Conservation (phyloP, 1,284 basidiomycete genomes). For the Ustilago cynodontis region DNA sequence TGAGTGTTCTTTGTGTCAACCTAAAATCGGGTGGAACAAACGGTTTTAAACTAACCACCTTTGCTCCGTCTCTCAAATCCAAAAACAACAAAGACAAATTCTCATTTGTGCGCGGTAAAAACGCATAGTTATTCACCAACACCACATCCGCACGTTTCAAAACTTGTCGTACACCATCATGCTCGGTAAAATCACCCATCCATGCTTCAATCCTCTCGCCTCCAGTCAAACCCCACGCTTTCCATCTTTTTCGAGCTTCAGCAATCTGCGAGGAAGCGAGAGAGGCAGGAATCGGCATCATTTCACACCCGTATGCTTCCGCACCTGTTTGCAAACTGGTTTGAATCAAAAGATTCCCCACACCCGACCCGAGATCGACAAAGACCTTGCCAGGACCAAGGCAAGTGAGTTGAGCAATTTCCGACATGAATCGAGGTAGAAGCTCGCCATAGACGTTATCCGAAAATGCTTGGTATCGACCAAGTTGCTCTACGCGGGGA, state of each 20-base stretch:
- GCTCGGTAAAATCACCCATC: conserved; percentile 73
- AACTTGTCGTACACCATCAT: conserved; percentile 66
- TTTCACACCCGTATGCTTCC: conserved; percentile 73
- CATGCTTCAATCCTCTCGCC: conserved; percentile 70
- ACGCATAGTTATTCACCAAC: conserved; percentile 74
- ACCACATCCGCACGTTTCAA: conserved; percentile 73
- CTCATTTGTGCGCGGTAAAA: conserved; percentile 73
- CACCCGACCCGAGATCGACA: conserved; percentile 75
- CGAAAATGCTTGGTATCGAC: conserved; percentile 71
- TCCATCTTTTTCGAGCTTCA: conserved; percentile 73
- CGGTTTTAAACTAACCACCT: conserved; percentile 74
- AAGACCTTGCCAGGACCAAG: conserved; percentile 70
- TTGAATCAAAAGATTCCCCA: conserved; percentile 74
- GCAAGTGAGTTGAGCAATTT: conserved; percentile 68
- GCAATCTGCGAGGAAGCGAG: conserved; percentile 72
- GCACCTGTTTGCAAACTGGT: conserved; percentile 74
- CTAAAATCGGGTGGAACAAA: conserved; percentile 73
- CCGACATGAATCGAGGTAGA: conserved; percentile 70
- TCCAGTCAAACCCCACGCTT: conserved; percentile 73
- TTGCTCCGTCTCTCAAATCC: conserved; percentile 73
- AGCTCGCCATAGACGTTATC: conserved; percentile 71
- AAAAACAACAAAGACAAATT: conserved; percentile 74
- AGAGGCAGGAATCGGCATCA: conserved; percentile 72
- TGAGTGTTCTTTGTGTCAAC: conserved; percentile 71
- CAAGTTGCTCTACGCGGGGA: conserved; percentile 72